Evolutionary conservation across 331 rosid genomes (phyloP).

Genomic region (Stylosanthes scabra): DNA sequence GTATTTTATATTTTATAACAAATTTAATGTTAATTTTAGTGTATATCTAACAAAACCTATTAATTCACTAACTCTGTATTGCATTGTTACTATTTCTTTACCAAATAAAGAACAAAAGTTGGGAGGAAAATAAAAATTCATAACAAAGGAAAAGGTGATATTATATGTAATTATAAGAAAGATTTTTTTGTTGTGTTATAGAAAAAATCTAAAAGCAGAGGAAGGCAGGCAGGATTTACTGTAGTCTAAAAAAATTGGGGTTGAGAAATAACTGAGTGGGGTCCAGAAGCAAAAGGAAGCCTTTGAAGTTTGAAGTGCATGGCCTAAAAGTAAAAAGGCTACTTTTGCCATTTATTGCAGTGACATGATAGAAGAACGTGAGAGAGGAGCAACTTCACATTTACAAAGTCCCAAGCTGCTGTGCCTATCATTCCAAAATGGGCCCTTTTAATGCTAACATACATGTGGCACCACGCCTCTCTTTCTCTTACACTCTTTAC

Average conservation of each 20-base stretch:
- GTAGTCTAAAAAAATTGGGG: neutral
- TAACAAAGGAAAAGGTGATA: too few relatives aligned
- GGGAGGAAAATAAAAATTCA: too few relatives aligned
- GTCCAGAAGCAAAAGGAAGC: conserved; percentile 40
- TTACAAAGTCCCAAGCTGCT: neutral
- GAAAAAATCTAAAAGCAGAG: neutral
- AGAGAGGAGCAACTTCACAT: neutral
- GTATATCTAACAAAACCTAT: too few relatives aligned
- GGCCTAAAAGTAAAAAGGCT: conserved; percentile 45
- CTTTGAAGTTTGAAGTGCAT: conserved; percentile 26
- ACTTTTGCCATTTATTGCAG: conserved; percentile 71
- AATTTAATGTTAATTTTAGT: too few relatives aligned
- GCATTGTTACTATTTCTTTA: too few relatives aligned
- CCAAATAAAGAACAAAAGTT: too few relatives aligned
- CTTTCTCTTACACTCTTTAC: conserved; percentile 29
- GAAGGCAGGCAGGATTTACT: neutral
- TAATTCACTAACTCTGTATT: too few relatives aligned
- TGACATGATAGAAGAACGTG: conserved; percentile 36
- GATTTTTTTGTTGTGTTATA: neutral
- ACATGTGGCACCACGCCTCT: conserved; percentile 55
- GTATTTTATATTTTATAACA: too few relatives aligned
- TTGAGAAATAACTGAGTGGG: conserved; percentile 44
- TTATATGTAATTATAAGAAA: too few relatives aligned
- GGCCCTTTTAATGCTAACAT: conserved; percentile 20
- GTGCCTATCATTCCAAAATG: conserved; percentile 16